A percentile compares a stretch with the other conserved stretches of the same genome.
Conservation (phyloP, 768 basidiomycete species). For the Xerocomellus chrysenteron region DNA sequence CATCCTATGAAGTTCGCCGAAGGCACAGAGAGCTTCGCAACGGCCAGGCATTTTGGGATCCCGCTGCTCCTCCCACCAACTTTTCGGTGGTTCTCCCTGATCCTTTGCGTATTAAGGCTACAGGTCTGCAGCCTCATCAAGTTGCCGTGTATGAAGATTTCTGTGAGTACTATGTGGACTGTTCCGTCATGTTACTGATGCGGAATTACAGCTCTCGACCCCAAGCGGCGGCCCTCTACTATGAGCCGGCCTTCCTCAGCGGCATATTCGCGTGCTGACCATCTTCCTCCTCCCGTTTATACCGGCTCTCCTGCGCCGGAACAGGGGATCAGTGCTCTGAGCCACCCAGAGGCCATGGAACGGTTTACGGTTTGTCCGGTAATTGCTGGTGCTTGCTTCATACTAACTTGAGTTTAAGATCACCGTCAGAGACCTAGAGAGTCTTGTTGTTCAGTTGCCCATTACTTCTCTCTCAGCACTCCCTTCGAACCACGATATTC, state of each 20-base stretch:
- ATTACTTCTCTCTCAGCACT: constrained; percentile 66
- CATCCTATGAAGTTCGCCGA: constrained; percentile 80
- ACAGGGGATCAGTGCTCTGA: constrained; percentile 46
- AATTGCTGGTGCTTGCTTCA: neutral
- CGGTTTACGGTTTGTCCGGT: constrained; percentile 65
- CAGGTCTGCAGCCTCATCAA: constrained; percentile 81
- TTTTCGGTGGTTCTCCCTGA: constrained; percentile 81
- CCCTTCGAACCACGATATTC: constrained; percentile 83
- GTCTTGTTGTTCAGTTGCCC: constrained; percentile 72
- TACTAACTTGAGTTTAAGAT: constrained; percentile 18
- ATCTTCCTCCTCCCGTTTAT: constrained; percentile 45
- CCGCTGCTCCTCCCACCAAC: constrained; percentile 64
- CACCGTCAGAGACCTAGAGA: constrained; percentile 67
- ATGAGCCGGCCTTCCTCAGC: constrained; percentile 71
- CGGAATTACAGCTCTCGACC: constrained; percentile 45
- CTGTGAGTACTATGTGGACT: constrained; percentile 41
- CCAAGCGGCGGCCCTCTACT: constrained; percentile 49
- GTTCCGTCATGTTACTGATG: constrained; percentile 14
- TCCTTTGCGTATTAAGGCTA: constrained; percentile 78
- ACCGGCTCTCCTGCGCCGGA: constrained; percentile 66
- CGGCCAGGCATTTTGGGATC: constrained; percentile 88
- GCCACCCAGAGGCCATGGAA: constrained; percentile 84
- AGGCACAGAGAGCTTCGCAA: constrained; percentile 82
- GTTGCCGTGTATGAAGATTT: constrained; percentile 95
- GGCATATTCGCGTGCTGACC: constrained; percentile 55